phyloP scores from a whole-genome alignment of 2,329 filamentous ascomycete species.

The Pyrenophora teres region DNA sequence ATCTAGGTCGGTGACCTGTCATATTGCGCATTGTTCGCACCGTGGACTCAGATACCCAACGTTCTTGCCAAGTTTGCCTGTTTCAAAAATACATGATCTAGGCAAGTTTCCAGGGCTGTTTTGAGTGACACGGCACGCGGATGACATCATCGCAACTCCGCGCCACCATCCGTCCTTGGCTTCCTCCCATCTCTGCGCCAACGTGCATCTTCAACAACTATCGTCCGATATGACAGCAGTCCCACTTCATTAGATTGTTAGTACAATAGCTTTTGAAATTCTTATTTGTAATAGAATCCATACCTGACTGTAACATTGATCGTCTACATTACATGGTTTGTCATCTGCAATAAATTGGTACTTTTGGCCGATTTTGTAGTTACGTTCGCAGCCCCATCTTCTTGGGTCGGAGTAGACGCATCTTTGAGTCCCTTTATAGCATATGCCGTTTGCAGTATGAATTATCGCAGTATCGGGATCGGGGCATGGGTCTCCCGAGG shows the following conservation, averaged over 20 bases:
- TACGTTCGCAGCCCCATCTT: no score
- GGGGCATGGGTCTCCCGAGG: no score
- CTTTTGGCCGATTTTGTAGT: no score
- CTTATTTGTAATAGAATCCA: no score
- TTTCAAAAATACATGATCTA: slow-evolving; percentile 4
- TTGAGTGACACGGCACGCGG: slow-evolving; percentile 12
- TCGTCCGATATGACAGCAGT: background rate
- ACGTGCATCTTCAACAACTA: slow-evolving; percentile 1
- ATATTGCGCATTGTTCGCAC: slow-evolving; percentile 6
- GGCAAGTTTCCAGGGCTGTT: slow-evolving; percentile 4
- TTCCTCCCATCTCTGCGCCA: slow-evolving; percentile 6
- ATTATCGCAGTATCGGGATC: no score
- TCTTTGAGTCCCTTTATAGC: no score
- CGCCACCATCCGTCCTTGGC: slow-evolving; percentile 22
- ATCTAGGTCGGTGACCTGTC: slow-evolving; percentile 1
- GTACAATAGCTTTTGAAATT: no score
- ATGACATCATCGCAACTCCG: slow-evolving; percentile 9
- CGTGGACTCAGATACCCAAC: slow-evolving; percentile 11
- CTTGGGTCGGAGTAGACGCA: no score
- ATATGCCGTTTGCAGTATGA: no score
- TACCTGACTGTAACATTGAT: no score
- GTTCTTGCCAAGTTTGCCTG: background rate
- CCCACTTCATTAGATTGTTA: background rate
- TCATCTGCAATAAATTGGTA: no score
- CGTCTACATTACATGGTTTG: no score